These are phyloP conservation scores for Jasminum sambac DNA, from an alignment of 257 asterid species.

Conservation along the genomic window DNA sequence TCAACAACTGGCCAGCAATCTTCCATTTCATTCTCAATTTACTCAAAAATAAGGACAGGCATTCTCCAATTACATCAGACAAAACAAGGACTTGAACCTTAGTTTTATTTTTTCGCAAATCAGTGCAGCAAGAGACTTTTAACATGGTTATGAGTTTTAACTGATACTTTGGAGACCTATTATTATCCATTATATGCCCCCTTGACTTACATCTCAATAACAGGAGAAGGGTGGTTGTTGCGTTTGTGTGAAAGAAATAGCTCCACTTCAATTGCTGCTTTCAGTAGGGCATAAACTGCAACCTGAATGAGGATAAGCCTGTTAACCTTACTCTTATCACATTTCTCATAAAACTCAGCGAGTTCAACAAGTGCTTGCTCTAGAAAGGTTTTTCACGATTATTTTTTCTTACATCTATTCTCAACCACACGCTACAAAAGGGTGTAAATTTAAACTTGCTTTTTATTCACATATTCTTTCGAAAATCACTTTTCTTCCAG, in stretches of 20 bases:
- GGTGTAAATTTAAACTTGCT: too few species aligned
- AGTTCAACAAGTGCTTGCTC: conserved; percentile 5
- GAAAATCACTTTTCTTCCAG: too few species aligned
- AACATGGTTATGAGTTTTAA: background rate
- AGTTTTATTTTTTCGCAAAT: too few species aligned
- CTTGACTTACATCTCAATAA: conserved; percentile 57
- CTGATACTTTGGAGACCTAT: background rate
- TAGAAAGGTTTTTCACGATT: too few species aligned
- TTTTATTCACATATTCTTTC: too few species aligned
- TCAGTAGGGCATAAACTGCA: conserved; percentile 67
- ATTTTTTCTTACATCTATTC: too few species aligned
- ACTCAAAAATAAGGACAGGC: conserved; percentile 10
- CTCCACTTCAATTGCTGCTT: conserved; percentile 70
- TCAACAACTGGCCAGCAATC: conserved; percentile 20
- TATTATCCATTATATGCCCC: background rate
- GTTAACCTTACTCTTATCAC: conserved; percentile 8
- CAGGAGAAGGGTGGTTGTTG: conserved; percentile 59
- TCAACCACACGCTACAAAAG: too few species aligned
- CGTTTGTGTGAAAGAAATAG: conserved; percentile 70
- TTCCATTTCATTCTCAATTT: conserved; percentile 5
- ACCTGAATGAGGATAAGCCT: conserved; percentile 43
- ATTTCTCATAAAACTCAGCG: conserved; percentile 11
- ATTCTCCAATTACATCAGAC: conserved; percentile 7
- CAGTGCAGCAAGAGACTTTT: too few species aligned
- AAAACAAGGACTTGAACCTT: background rate